Conservation (phyloP, 441 rosid genomes). For the Erysimum pusillum region DNA sequence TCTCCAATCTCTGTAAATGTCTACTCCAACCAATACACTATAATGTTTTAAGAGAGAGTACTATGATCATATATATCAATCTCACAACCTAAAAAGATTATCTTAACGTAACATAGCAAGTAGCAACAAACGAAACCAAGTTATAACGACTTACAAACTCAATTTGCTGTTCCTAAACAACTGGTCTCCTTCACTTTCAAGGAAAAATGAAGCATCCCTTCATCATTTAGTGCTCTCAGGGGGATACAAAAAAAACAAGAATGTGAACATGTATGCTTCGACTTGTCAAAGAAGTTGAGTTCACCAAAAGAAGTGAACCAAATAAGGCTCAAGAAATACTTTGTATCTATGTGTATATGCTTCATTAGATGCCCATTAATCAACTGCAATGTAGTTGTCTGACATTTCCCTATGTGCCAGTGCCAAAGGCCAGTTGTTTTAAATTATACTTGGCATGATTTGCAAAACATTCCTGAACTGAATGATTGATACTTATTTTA, state of each 20-base stretch:
- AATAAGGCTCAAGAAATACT: neutral
- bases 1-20: neutral
- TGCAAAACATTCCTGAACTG: constrained; percentile 14
- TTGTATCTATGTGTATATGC: constrained; percentile 7
- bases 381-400: neutral
- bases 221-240: constrained; percentile 6
- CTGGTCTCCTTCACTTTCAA: constrained; percentile 6
- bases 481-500: constrained; percentile 31
- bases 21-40: neutral
- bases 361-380: constrained; percentile 14
- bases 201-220: neutral
- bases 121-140: neutral
- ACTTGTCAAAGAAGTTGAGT: constrained; percentile 9
- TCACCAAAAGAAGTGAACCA: constrained; percentile 11
- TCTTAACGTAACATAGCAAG: neutral
- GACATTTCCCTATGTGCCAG: constrained; percentile 12
- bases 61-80: neutral
- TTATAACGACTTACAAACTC: neutral
- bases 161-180: neutral
- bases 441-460: constrained; percentile 11
- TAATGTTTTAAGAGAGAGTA: constrained; percentile 2
- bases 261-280: neutral
- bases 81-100: neutral
- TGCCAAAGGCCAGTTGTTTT: constrained; percentile 1
- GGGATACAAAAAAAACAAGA: neutral